Evolutionary conservation across 495 filamentous ascomycete genomes (phyloP), one percentile per base, ranked within the genome.

Genomic region (Extremus antarcticus): DNA sequence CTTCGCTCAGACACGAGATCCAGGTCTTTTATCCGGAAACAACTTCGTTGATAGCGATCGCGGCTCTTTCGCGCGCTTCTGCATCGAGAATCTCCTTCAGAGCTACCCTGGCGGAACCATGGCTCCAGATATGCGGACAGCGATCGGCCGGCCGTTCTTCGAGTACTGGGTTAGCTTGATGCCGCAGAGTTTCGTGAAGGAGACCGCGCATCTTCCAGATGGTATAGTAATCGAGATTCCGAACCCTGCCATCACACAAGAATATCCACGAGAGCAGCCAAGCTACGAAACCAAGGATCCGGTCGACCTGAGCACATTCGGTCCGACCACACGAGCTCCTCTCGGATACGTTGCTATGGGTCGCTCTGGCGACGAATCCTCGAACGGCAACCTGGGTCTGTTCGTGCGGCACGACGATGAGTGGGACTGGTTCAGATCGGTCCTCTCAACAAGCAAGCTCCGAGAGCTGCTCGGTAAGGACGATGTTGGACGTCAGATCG

Each of bases 161-260:
- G 67, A 71, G 58, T 70, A 71, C 55, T 68, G 56, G 23, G 67
- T 70, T 16, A 65, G 64, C 3, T 56, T 71, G n/a, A 47, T 71
- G 7, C 66, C 67, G 29, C 67, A 71, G 51, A 22, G 48, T n/a
- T 60, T 58, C 15, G 52, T 71, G 3, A 43, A 60, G 40, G 65
- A 69, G 51, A 40, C 52, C 11, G 63, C 63, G 16, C 65, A 69
- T 47, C 43, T 56, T 41, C 63, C 65, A 2, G 16, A 43, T 25
- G 47, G 10, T 21, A 7, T 64, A 2, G 57, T 54, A 3, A 68
- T 70, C 20, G 47, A 57, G 23, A 57, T 65, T 2, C 65, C 68
- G 25, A 39, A 47, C 22, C 68, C 73, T 17, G 59, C 65, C 9
- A 22, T 25, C 4, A 65, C 56, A 4, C 55, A 63, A 32, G 53